Conservation (phyloP, 140 eudicot species). For the Stevia rebaudiana region DNA sequence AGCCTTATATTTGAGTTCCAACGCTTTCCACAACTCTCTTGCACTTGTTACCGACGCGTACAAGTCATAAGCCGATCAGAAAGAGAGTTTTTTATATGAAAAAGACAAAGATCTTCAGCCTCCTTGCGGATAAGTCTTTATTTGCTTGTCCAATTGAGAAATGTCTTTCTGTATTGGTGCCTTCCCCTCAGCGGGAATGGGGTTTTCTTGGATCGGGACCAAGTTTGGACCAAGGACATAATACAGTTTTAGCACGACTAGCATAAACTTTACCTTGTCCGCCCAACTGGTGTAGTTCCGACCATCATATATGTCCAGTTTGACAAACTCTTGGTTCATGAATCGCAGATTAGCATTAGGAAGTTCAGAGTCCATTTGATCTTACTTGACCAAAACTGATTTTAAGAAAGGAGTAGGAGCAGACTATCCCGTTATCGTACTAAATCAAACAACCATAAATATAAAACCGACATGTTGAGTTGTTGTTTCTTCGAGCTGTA, state of each 20-base stretch:
- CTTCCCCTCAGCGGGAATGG: no score
- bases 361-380: neutral
- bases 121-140: neutral
- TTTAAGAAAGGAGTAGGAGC: no score
- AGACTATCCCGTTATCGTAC: no score
- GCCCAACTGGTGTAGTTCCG: neutral
- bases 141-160: neutral
- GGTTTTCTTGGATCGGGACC: neutral
- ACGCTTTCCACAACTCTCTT: neutral
- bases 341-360: neutral
- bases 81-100: neutral
- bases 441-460: no score
- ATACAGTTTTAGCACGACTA: neutral
- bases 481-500: no score
- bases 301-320: neutral
- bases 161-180: no score
- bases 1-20: neutral
- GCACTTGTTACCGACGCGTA: neutral
- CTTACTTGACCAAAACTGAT: no score
- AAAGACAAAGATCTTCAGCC: neutral
- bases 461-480: no score
- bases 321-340: slow-evolving; percentile 4
- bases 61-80: neutral
- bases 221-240: neutral
- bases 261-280: neutral